Evolutionary conservation across 768 basidiomycete species (phyloP).

Genomic region (Lentinula lateritia): DNA sequence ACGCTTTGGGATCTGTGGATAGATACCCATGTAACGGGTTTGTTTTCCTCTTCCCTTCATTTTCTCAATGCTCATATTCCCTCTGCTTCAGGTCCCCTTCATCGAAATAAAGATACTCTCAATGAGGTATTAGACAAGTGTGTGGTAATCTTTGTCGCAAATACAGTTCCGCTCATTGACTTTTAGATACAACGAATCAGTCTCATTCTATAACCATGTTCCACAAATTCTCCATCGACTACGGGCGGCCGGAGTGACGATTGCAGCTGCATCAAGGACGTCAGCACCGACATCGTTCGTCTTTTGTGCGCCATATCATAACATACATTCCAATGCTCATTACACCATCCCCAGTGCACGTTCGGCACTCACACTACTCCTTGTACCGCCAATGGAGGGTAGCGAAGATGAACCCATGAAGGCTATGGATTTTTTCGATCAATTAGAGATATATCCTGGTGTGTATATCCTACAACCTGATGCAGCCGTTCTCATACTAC

Average conservation of each 20-base stretch:
- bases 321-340: not conserved
- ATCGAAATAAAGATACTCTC: slow-evolving; percentile 34
- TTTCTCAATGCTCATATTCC: not conserved
- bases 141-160: not conserved
- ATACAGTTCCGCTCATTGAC: not conserved
- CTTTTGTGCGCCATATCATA: not conserved
- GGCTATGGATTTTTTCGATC: slow-evolving; percentile 61
- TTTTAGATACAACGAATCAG: slow-evolving; percentile 43
- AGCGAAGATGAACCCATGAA: slow-evolving; percentile 26
- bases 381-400: slow-evolving; percentile 33
- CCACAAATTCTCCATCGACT: slow-evolving; percentile 64
- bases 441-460: slow-evolving; percentile 74
- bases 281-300: slow-evolving; percentile 62
- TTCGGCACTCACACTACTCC: slow-evolving; percentile 63
- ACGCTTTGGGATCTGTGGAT: slow-evolving; percentile 89
- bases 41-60: not conserved
- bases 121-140: slow-evolving; percentile 51
- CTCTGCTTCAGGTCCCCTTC: slow-evolving; percentile 45
- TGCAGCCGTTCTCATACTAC: not conserved
- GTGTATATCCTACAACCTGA: slow-evolving; percentile 4
- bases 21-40: slow-evolving; percentile 67
- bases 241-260: slow-evolving; percentile 38
- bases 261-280: slow-evolving; percentile 77
- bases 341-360: slow-evolving; percentile 49
- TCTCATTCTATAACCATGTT: slow-evolving; percentile 76